Conservation (phyloP, 192 early-diverging fungal species). For the Tieghemiomyces parasiticus region DNA sequence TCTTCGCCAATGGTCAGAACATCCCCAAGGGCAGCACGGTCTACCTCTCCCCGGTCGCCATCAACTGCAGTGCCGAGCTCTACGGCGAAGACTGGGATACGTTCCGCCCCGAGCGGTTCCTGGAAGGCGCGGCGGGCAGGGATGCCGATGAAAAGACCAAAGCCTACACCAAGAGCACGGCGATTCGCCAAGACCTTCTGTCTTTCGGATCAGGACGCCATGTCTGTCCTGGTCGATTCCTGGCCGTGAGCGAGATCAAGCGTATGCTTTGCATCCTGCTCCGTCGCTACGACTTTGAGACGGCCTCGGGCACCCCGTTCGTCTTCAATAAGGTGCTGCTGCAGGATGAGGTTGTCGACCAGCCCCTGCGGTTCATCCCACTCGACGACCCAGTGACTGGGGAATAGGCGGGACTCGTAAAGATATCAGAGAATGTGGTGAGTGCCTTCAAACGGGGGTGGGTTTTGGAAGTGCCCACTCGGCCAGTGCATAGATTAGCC, state of each 20-base stretch:
- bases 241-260: constrained; percentile 4
- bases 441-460: no score
- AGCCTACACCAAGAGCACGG: background rate
- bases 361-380: background rate
- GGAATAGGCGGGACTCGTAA: no score
- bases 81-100: background rate
- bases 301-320: background rate
- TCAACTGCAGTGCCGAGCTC: background rate
- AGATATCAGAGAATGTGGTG: no score
- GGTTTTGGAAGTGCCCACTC: no score
- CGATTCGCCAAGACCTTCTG: background rate
- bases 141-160: background rate
- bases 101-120: background rate
- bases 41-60: background rate
- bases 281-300: background rate
- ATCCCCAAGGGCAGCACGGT: background rate
- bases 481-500: no score
- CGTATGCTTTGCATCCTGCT: background rate
- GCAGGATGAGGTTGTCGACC: background rate
- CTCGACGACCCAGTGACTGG: background rate
- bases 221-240: background rate
- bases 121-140: background rate
- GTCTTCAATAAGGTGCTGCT: background rate
- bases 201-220: background rate
- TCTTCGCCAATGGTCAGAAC: background rate